Evolutionary conservation across 2,329 filamentous ascomycete species (phyloP).

Genomic region (Epicoccum nigrum): DNA sequence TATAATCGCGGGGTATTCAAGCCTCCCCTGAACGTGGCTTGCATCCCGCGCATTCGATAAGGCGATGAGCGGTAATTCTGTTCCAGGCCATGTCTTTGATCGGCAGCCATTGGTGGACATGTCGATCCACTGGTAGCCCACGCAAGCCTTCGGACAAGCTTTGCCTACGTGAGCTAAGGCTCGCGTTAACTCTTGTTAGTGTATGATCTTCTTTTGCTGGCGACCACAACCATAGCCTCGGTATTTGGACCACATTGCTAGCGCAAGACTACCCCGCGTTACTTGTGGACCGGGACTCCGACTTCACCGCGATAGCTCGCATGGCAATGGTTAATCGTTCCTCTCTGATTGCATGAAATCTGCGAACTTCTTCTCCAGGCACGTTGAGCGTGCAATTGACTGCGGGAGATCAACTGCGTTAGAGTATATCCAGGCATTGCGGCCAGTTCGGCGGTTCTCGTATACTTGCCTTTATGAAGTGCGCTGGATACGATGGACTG

Average conservation of each 20-base stretch:
- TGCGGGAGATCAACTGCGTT: too few species aligned
- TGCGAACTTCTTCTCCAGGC: too few species aligned
- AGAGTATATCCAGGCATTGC: too few species aligned
- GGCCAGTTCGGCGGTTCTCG: too few species aligned
- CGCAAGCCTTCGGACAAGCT: conserved; percentile 8
- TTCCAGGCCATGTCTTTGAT: not conserved
- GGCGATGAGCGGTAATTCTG: conserved; percentile 10
- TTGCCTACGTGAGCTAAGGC: not conserved
- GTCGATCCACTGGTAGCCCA: not conserved
- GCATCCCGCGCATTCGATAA: not conserved
- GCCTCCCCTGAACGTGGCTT: not conserved
- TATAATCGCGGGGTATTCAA: conserved; percentile 1
- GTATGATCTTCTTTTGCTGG: not conserved
- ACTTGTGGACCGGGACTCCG: not conserved
- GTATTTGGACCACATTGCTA: not conserved
- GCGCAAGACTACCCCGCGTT: conserved; percentile 5
- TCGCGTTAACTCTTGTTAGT: not conserved
- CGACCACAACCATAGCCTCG: conserved; percentile 1
- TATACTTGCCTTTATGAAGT: too few species aligned
- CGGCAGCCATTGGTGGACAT: not conserved
- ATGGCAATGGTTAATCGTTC: too few species aligned
- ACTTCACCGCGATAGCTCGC: not conserved
- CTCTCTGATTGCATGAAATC: too few species aligned
- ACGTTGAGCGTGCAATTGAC: too few species aligned
- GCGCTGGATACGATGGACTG: too few species aligned